Evolutionary conservation across 169 alveolate species (phyloP).

Genomic region (Babesia gibsoni): DNA sequence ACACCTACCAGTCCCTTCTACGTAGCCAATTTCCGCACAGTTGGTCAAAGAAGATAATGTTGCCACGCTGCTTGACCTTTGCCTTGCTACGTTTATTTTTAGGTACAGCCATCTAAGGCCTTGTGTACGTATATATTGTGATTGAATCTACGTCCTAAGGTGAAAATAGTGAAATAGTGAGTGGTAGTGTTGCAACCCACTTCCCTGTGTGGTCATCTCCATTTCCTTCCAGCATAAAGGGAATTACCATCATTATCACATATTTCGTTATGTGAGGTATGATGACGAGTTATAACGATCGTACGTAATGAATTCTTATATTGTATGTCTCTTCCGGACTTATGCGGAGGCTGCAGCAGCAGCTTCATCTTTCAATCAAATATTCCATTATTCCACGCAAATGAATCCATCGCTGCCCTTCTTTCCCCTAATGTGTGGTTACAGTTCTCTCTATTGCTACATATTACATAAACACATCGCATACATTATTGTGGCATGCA

Average conservation of each 20-base stretch:
- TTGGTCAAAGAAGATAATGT: slow-evolving; percentile 73
- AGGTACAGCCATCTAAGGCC: slow-evolving; percentile 70
- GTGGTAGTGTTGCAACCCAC: not conserved
- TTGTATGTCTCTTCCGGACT: too few species aligned
- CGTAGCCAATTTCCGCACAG: slow-evolving; percentile 75
- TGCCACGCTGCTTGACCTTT: slow-evolving; percentile 71
- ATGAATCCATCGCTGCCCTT: too few species aligned
- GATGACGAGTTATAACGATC: too few species aligned
- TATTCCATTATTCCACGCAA: too few species aligned
- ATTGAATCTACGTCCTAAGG: not conserved
- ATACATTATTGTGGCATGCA: too few species aligned
- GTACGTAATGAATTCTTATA: too few species aligned
- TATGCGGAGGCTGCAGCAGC: too few species aligned
- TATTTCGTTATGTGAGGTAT: too few species aligned
- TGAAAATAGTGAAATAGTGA: not conserved
- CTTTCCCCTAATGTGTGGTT: too few species aligned
- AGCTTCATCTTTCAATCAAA: too few species aligned
- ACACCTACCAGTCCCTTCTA: slow-evolving; percentile 71
- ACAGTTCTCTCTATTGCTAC: too few species aligned
- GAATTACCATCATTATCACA: not conserved
- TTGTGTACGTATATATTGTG: not conserved
- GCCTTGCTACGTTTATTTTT: slow-evolving; percentile 68
- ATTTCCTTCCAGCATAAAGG: not conserved
- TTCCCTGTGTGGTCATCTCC: not conserved
- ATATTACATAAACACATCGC: too few species aligned